phyloP scores from a whole-genome alignment of 345 rosid species.

The Aquilaria yunnanensis region DNA sequence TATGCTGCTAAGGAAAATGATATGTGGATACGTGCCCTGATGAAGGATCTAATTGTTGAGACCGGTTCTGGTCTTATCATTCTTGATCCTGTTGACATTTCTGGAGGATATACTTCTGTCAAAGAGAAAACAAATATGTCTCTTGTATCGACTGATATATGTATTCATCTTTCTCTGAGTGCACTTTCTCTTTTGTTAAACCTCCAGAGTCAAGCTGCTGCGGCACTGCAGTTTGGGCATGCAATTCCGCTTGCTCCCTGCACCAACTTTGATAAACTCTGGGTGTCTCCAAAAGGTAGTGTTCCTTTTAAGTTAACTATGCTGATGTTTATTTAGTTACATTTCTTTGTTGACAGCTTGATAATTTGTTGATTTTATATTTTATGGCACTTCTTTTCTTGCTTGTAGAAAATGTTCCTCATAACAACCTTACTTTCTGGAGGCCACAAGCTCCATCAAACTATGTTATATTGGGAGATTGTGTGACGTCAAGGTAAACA shows the following conservation, averaged over 20 bases:
- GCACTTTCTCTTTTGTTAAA: conserved; percentile 77
- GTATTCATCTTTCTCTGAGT: conserved; percentile 83
- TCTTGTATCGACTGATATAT: conserved; percentile 73
- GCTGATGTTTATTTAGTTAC: conserved; percentile 2
- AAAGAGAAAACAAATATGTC: conserved; percentile 90
- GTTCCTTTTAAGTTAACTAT: conserved; percentile 13
- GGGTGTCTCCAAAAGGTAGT: conserved; percentile 90
- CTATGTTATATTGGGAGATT: conserved; percentile 94
- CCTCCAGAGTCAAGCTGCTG: conserved; percentile 74
- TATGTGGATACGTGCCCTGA: conserved; percentile 80
- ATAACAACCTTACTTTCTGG: conserved; percentile 87
- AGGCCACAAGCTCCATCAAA: conserved; percentile 94
- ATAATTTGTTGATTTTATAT: background rate
- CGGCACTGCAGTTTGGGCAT: conserved; percentile 88
- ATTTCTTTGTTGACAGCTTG: conserved; percentile 6
- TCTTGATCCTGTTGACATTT: conserved; percentile 85
- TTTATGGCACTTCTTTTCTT: background rate
- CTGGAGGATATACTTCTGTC: conserved; percentile 86
- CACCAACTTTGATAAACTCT: conserved; percentile 71
- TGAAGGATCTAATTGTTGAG: conserved; percentile 83
- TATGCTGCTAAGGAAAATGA: conserved; percentile 93
- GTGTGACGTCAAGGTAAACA: conserved; percentile 90
- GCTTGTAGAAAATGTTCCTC: conserved; percentile 63
- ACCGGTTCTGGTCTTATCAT: conserved; percentile 96
- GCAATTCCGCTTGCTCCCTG: conserved; percentile 79